Evolutionary conservation across 305 asterid species (phyloP).

Genomic region (Solanum chacoense): DNA sequence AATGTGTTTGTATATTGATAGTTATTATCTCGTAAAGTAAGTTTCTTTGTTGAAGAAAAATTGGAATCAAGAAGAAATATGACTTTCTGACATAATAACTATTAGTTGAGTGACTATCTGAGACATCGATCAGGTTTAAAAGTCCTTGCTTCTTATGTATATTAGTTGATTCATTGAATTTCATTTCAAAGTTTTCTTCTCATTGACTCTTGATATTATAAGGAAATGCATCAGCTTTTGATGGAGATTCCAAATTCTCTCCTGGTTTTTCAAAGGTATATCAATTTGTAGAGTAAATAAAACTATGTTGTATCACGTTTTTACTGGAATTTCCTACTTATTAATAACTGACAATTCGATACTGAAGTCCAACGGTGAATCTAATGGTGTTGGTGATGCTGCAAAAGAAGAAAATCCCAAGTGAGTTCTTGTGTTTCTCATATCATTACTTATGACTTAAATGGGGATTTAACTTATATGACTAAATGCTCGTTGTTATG

Average conservation of each 20-base stretch:
- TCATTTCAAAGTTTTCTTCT: neutral
- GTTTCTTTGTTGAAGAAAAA: neutral
- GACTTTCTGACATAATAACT: neutral
- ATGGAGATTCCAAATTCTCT: conserved; percentile 24
- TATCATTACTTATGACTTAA: neutral
- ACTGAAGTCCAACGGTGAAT: conserved; percentile 28
- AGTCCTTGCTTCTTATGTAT: neutral
- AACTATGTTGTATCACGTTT: neutral
- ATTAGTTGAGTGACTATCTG: neutral
- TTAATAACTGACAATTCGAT: neutral
- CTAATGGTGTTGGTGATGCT: conserved; percentile 21
- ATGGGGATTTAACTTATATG: neutral
- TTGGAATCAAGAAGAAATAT: neutral
- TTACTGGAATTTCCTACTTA: neutral
- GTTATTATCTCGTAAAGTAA: neutral
- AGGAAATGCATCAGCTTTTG: conserved; percentile 18
- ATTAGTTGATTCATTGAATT: neutral
- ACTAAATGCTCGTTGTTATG: conserved; percentile 4
- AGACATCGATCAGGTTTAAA: neutral
- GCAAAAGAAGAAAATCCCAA: conserved; percentile 48
- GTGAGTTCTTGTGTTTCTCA: conserved; percentile 22
- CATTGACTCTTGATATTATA: conserved; percentile 6
- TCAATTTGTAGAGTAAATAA: neutral
- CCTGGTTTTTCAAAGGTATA: conserved; percentile 1
- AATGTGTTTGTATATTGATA: neutral